Percentiles rank a stretch among this genome's conserved stretches.
Evolutionary conservation across 352 stramenopile species (phyloP).

Genomic region (Thalassiosira hispida): DNA sequence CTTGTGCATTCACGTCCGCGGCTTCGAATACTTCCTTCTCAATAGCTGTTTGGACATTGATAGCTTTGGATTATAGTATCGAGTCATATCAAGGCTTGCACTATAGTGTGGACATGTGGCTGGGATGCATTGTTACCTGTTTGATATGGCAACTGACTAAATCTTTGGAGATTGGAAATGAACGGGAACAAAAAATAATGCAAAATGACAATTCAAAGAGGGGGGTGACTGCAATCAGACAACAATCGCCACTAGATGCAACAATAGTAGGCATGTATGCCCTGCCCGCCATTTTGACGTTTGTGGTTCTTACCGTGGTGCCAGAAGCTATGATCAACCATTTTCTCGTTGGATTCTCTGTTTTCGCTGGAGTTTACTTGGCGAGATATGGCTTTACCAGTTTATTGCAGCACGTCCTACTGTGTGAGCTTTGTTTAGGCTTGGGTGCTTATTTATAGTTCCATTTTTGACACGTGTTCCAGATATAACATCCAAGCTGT

Average conservation of each 20-base stretch:
- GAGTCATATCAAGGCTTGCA: slow-evolving; percentile 83
- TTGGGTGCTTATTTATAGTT: slow-evolving; percentile 71
- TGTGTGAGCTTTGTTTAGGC: slow-evolving; percentile 68
- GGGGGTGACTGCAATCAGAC: not conserved
- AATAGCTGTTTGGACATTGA: slow-evolving; percentile 63
- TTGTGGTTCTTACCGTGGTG: slow-evolving; percentile 53
- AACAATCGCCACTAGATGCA: slow-evolving; percentile 36
- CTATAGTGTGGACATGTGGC: slow-evolving; percentile 83
- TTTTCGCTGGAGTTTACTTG: slow-evolving; percentile 51
- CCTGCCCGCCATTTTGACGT: slow-evolving; percentile 57
- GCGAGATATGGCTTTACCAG: slow-evolving; percentile 61
- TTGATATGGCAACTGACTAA: slow-evolving; percentile 69
- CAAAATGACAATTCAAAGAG: slow-evolving; percentile 8
- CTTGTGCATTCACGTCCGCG: slow-evolving; percentile 62
- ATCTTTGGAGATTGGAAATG: slow-evolving; percentile 44
- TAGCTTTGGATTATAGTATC: slow-evolving; percentile 77
- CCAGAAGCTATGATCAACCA: slow-evolving; percentile 62
- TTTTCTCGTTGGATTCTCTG: slow-evolving; percentile 58
- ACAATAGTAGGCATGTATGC: slow-evolving; percentile 56
- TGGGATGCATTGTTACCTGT: slow-evolving; percentile 70
- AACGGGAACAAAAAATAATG: slow-evolving; percentile 21
- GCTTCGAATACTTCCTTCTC: slow-evolving; percentile 62
- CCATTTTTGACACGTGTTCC: not conserved
- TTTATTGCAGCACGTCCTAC: slow-evolving; percentile 69
- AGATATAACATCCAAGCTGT: not conserved